Base-by-base conservation (phyloP, 2,329 filamentous ascomycete species). In the Gaeumannomyces sp. region DNA sequence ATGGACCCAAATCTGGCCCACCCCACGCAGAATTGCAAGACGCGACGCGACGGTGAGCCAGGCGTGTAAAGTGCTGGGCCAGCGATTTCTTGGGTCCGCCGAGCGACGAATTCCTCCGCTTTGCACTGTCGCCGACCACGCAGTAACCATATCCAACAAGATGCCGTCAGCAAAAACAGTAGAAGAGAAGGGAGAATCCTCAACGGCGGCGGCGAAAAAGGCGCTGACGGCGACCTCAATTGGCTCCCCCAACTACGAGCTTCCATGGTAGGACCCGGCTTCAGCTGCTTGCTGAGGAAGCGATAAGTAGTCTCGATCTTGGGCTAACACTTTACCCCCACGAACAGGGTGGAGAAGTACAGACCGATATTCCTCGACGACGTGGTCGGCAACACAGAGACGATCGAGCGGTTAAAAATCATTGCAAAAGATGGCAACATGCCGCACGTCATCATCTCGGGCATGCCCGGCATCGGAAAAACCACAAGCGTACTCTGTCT, bases 381-480 rank as follows among this genome's bases (percentile, higher is more conserved):
- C 79, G 89, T 99, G 64, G 95, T 99, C 64, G 95, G 95, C 73
- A 99, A 99, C 77, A 96, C 92, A 27, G 95, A 99, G 76, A 99
- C 95, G 1, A 93, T 99, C 72, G 94, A 98, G 77, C 90, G 95
- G 64, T 82, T 99, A 72, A 98, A 98, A 76, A 98, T 99, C 73
- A 98, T 99, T 71, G 93, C 95, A 60, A 95, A 93, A 77, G 95
- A 98, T 79, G 95, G 95, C 71, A 99, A 99, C 79, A 97, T 99
- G 93, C 95, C 95, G 2, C 95, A 99, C 78, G 87, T 99, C 73
- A 98, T 99, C 78, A 98, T 99, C 73, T 97, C 92, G n/a, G 95
- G 95, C 66, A 98, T 97, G 93, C 95, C 95, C 27, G 95, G 95
- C 73, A 99, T 98, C 73, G 95, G 95, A 77, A 99, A 99, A 82